A percentile compares a stretch with the other conserved stretches of the same genome.
These are phyloP conservation scores for Yamadazyma philogaea DNA, from an alignment of 805 yeast species.

Conservation along the genomic window DNA sequence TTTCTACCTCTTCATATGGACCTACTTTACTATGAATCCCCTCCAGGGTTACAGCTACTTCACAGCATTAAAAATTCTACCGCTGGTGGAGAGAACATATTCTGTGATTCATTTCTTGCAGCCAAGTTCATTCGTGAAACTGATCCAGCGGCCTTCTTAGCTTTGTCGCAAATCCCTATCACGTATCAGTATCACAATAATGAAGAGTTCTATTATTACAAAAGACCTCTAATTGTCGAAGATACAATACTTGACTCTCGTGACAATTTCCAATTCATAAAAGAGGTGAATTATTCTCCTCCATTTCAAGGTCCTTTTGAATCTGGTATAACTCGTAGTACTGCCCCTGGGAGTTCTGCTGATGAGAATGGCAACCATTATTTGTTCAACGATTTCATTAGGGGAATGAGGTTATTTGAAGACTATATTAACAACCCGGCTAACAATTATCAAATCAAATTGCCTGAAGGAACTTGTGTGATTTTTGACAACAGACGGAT, in stretches of 20 bases:
- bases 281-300: conserved; percentile 70
- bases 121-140: conserved; percentile 50
- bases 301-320: conserved; percentile 83
- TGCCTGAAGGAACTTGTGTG: conserved; percentile 60
- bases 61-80: conserved; percentile 58
- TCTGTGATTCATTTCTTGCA: conserved; percentile 68
- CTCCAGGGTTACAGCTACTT: conserved; percentile 73
- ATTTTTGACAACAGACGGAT: conserved; percentile 69
- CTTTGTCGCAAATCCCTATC: conserved; percentile 59
- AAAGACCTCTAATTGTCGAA: conserved; percentile 62
- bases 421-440: conserved; percentile 47
- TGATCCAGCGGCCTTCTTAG: conserved; percentile 64
- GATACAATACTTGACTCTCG: conserved; percentile 24
- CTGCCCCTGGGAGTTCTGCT: conserved; percentile 17
- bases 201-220: conserved; percentile 57
- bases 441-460: conserved; percentile 53
- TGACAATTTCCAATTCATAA: conserved; percentile 31
- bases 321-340: conserved; percentile 41
- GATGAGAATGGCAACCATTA: conserved; percentile 39
- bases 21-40: conserved; percentile 70
- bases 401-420: conserved; percentile 64
- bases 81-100: conserved; percentile 64
- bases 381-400: conserved; percentile 50
- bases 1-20: conserved; percentile 77
- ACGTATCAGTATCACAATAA: conserved; percentile 67